Evolutionary conservation across 371 early-diverging fungal species (phyloP).

Genomic region (Lichtheimia ornata): DNA sequence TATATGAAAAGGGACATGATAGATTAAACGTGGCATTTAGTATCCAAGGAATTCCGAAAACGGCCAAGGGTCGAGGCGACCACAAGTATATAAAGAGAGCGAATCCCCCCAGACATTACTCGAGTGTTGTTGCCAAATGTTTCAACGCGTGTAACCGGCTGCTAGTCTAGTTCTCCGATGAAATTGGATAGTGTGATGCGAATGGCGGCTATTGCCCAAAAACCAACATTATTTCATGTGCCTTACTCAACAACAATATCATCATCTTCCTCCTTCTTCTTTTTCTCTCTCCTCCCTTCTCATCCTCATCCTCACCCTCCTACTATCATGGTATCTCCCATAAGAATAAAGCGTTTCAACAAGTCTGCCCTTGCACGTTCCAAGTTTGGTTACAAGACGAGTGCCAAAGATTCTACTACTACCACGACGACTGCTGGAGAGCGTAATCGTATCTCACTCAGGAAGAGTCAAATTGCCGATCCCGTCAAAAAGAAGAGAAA

Average conservation of each 20-base stretch:
- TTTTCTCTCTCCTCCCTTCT: conserved; percentile 2
- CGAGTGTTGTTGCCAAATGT: too few species aligned
- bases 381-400: neutral
- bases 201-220: too few species aligned
- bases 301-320: neutral
- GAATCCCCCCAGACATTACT: too few species aligned
- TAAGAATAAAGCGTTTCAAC: conserved; percentile 1
- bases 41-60: too few species aligned
- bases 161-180: too few species aligned
- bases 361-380: neutral
- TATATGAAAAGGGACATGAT: too few species aligned
- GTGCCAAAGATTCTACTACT: neutral
- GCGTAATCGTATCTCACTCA: conserved; percentile 9
- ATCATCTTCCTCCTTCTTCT: neutral
- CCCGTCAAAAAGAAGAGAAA: conserved; percentile 7
- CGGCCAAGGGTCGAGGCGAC: too few species aligned
- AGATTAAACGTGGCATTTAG: too few species aligned
- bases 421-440: conserved; percentile 2
- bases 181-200: too few species aligned
- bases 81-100: too few species aligned
- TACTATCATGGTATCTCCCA: neutral
- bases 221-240: conserved; percentile 2
- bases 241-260: neutral
- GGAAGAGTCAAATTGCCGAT: conserved; percentile 7
- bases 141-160: too few species aligned